Conservation (phyloP, 2,329 filamentous ascomycete species). For the Claviceps arundinis region DNA sequence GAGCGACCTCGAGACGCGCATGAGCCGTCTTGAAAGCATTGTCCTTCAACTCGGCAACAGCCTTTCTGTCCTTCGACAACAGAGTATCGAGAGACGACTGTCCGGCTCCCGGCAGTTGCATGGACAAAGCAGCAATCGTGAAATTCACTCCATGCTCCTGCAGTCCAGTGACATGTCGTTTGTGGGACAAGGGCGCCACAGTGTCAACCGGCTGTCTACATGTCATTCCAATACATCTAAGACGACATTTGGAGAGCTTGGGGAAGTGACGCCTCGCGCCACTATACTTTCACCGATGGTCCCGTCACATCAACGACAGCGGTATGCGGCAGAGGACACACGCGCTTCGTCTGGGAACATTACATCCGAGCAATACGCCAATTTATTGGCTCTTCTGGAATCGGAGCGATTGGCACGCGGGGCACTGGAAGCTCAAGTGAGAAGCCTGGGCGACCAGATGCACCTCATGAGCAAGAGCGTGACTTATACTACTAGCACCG, state of each 20-base stretch:
- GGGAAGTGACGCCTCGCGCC: slow-evolving; percentile 27
- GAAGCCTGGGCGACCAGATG: slow-evolving; percentile 35
- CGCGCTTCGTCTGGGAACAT: slow-evolving; percentile 18
- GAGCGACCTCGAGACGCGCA: slow-evolving; percentile 34
- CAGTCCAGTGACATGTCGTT: slow-evolving; percentile 1
- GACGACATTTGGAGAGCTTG: slow-evolving; percentile 32
- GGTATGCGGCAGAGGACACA: slow-evolving; percentile 8
- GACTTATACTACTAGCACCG: slow-evolving; percentile 7
- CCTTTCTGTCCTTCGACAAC: slow-evolving; percentile 24
- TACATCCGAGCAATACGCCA: slow-evolving; percentile 34
- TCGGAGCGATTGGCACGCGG: slow-evolving; percentile 42
- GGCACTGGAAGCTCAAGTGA: slow-evolving; percentile 43
- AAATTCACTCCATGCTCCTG: neutral
- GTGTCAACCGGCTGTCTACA: slow-evolving; percentile 17
- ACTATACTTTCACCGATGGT: slow-evolving; percentile 19
- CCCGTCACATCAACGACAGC: slow-evolving; percentile 27
- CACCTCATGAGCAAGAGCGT: slow-evolving; percentile 30
- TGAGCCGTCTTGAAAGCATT: slow-evolving; percentile 39
- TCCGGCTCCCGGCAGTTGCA: slow-evolving; percentile 1
- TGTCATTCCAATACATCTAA: slow-evolving; percentile 28
- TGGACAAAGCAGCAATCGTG: neutral
- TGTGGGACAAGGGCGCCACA: slow-evolving; percentile 1
- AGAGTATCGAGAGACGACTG: slow-evolving; percentile 16
- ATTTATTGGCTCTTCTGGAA: slow-evolving; percentile 38
- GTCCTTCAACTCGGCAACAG: slow-evolving; percentile 36